Evolutionary conservation across 2,329 filamentous ascomycete species (phyloP).

Genomic region (Pyrenochaeta sp.): DNA sequence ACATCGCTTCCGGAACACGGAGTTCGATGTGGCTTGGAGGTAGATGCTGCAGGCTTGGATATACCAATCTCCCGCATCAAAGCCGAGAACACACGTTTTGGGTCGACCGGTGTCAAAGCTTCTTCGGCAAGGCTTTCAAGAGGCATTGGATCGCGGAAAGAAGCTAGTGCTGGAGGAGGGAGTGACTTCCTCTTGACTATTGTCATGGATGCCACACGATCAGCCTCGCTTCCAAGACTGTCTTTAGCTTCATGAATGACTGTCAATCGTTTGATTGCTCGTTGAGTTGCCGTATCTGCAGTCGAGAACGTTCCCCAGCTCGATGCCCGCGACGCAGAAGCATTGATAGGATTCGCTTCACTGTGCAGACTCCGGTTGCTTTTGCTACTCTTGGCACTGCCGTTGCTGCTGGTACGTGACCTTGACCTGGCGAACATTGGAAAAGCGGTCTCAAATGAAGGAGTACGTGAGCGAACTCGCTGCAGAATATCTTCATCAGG

Average conservation of each 20-base stretch:
- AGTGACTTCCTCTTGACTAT: slow-evolving; percentile 25
- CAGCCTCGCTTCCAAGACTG: slow-evolving; percentile 40
- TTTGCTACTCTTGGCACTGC: slow-evolving; percentile 29
- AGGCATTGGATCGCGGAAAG: slow-evolving; percentile 43
- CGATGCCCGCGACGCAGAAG: slow-evolving; percentile 63
- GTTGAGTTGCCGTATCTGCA: slow-evolving; percentile 61
- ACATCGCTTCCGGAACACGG: slow-evolving; percentile 34
- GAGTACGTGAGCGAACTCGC: slow-evolving; percentile 37
- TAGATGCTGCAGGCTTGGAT: slow-evolving; percentile 15
- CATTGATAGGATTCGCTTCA: slow-evolving; percentile 59
- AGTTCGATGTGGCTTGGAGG: slow-evolving; percentile 8
- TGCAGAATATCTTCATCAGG: slow-evolving; percentile 57
- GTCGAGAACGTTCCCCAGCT: slow-evolving; percentile 74
- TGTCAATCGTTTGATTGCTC: slow-evolving; percentile 66
- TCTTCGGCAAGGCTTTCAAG: slow-evolving; percentile 39
- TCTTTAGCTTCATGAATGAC: slow-evolving; percentile 66
- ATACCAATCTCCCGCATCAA: slow-evolving; percentile 44
- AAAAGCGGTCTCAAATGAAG: slow-evolving; percentile 25
- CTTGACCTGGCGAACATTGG: slow-evolving; percentile 19
- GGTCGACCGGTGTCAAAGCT: slow-evolving; percentile 33
- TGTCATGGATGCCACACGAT: slow-evolving; percentile 13
- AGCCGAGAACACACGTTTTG: slow-evolving; percentile 46
- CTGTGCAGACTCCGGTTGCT: slow-evolving; percentile 41
- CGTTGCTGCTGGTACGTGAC: slow-evolving; percentile 32
- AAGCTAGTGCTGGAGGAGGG: slow-evolving; percentile 26